Conservation (phyloP, 352 stramenopile species). For the Pythium chondricola region DNA sequence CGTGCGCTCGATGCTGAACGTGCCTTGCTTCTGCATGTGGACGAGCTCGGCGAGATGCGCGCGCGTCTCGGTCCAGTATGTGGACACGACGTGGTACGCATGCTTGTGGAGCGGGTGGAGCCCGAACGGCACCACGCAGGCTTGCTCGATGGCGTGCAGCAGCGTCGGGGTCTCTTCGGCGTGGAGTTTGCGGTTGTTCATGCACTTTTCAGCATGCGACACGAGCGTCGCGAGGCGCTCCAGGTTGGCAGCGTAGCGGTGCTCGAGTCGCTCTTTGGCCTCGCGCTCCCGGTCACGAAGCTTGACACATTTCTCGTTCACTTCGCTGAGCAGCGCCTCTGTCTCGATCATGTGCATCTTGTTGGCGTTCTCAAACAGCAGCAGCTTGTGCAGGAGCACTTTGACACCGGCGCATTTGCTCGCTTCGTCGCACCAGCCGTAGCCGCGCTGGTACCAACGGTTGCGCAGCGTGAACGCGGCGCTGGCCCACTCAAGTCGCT, state of each 20-base stretch:
- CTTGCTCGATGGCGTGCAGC: conserved; percentile 56
- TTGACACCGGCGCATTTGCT: conserved; percentile 57
- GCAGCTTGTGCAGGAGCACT: conserved; percentile 40
- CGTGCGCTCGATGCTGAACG: conserved; percentile 71
- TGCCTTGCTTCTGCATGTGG: conserved; percentile 71
- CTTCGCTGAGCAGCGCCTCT: conserved; percentile 42
- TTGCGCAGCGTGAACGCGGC: conserved; percentile 52
- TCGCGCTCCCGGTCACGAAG: conserved; percentile 36
- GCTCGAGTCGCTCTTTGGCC: conserved; percentile 33
- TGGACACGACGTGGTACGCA: conserved; percentile 62
- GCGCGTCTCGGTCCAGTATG: conserved; percentile 47
- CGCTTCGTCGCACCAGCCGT: conserved; percentile 58
- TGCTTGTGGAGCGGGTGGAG: conserved; percentile 37
- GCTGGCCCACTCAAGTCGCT: conserved; percentile 49
- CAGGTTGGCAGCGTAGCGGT: conserved; percentile 33
- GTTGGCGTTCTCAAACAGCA: conserved; percentile 58
- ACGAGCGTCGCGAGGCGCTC: conserved; percentile 48
- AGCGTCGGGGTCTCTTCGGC: conserved; percentile 54
- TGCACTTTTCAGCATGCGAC: conserved; percentile 43
- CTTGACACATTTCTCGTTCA: conserved; percentile 58
- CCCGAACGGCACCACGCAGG: conserved; percentile 47
- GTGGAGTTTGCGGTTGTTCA: conserved; percentile 76
- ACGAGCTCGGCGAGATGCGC: conserved; percentile 52
- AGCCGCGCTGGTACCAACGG: conserved; percentile 57
- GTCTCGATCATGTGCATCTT: conserved; percentile 79